phyloP scores from a whole-genome alignment of 2,329 filamentous ascomycete genomes.

The Falciphora oryzae region DNA sequence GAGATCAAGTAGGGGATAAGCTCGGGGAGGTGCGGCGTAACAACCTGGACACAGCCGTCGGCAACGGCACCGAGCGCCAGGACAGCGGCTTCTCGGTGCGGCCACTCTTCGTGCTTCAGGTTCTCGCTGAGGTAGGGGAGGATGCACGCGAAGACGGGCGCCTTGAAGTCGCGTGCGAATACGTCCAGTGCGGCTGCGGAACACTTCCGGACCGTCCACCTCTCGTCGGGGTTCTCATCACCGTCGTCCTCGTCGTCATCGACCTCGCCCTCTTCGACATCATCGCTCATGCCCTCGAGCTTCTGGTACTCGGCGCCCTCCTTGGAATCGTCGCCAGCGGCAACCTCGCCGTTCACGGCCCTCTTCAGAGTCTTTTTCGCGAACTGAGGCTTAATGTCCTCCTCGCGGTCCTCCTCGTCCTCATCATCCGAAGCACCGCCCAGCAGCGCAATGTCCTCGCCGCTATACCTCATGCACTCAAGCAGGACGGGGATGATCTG shows the following conservation, averaged over 20 bases:
- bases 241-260: constrained; percentile 65
- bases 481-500: constrained; percentile 88
- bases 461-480: constrained; percentile 92
- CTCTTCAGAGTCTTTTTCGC: constrained; percentile 63
- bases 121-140: constrained; percentile 90
- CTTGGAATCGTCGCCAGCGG: constrained; percentile 44
- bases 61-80: constrained; percentile 91
- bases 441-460: constrained; percentile 83
- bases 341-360: constrained; percentile 39
- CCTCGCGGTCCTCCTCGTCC: constrained; percentile 78
- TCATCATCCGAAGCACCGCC: constrained; percentile 85
- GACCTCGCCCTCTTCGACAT: constrained; percentile 83
- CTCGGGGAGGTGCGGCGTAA: constrained; percentile 84
- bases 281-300: constrained; percentile 58
- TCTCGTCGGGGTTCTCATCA: constrained; percentile 78
- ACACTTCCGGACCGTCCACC: constrained; percentile 95
- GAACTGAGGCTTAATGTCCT: constrained; percentile 91
- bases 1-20: constrained; percentile 86
- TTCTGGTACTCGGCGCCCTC: constrained; percentile 47
- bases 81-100: constrained; percentile 86
- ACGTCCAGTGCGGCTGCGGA: constrained; percentile 93
- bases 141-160: constrained; percentile 83
- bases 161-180: constrained; percentile 84
- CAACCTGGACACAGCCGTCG: constrained; percentile 85
- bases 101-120: constrained; percentile 83